These are phyloP conservation scores for Raddia guianensis DNA, from an alignment of 176 grass and related monocot genomes.

Conservation along the genomic window DNA sequence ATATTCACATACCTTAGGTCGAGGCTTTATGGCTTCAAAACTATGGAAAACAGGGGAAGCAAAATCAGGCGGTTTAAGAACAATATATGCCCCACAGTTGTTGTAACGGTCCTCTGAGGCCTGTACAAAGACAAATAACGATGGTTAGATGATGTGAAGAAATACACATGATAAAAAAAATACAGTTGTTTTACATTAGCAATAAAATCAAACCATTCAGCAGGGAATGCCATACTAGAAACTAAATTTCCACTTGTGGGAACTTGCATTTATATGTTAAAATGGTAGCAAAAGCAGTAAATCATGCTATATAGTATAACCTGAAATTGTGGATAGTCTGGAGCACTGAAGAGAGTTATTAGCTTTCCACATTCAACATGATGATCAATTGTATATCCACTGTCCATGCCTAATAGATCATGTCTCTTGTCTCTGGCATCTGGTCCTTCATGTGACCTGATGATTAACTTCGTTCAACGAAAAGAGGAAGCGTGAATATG, in stretches of 20 bases:
- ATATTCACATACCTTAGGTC: constrained; percentile 61
- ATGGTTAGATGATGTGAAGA: background rate
- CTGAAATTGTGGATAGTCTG: constrained; percentile 98
- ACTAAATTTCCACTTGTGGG: background rate
- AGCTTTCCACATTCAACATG: constrained; percentile 79
- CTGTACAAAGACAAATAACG: constrained; percentile 36
- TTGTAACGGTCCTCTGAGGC: constrained; percentile 78
- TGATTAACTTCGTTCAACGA: constrained; percentile 86
- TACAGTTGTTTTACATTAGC: background rate
- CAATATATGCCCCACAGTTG: constrained; percentile 89
- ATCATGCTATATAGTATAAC: constrained; percentile 42
- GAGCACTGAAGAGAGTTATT: constrained; percentile 95
- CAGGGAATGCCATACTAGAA: background rate
- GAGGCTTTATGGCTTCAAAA: constrained; percentile 88
- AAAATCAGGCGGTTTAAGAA: constrained; percentile 81
- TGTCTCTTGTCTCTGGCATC: constrained; percentile 86
- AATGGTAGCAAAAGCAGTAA: background rate
- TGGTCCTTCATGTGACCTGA: constrained; percentile 99
- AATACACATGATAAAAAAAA: background rate
- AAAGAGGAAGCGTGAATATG: constrained; percentile 43
- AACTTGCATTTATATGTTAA: background rate
- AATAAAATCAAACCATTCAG: constrained; percentile 2
- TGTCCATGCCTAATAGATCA: constrained; percentile 88
- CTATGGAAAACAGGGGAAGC: constrained; percentile 78
- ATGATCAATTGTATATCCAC: constrained; percentile 95